phyloP scores from a whole-genome alignment of 2,329 filamentous ascomycete species.

The Scedosporium boydii region DNA sequence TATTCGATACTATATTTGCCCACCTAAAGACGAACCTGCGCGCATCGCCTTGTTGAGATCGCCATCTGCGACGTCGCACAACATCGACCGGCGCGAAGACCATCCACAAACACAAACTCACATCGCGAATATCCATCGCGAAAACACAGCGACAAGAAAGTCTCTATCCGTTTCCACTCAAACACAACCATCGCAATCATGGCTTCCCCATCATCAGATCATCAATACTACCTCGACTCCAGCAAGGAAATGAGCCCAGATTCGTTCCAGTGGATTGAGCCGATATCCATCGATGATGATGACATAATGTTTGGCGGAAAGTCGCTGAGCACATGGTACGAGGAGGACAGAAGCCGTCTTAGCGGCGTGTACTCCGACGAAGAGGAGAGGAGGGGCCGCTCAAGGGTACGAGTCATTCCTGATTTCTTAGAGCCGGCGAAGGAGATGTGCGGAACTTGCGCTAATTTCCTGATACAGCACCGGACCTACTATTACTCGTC shows the following conservation, averaged over 20 bases:
- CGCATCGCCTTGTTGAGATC: not conserved
- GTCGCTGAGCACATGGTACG: conserved; percentile 49
- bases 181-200: not conserved
- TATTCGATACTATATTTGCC: not conserved
- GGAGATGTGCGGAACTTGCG: not conserved
- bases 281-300: conserved; percentile 50
- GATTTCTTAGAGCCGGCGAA: not conserved
- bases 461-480: not conserved
- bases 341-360: conserved; percentile 42
- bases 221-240: not conserved
- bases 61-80: not conserved
- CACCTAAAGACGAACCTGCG: not conserved
- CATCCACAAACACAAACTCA: not conserved
- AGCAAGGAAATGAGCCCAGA: not conserved
- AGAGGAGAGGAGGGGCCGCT: conserved; percentile 28
- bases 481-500: conserved; percentile 2
- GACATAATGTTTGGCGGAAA: conserved; percentile 53
- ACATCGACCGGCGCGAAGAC: not conserved
- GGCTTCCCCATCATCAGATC: not conserved
- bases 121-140: not conserved
- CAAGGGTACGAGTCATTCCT: conserved; percentile 20
- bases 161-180: not conserved
- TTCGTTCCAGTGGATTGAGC: conserved; percentile 36
- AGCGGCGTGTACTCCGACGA: conserved; percentile 27
- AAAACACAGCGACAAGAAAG: not conserved